These are phyloP conservation scores for Dictyophora rubrovolvata DNA, from an alignment of 768 basidiomycete species.

Conservation along the genomic window DNA sequence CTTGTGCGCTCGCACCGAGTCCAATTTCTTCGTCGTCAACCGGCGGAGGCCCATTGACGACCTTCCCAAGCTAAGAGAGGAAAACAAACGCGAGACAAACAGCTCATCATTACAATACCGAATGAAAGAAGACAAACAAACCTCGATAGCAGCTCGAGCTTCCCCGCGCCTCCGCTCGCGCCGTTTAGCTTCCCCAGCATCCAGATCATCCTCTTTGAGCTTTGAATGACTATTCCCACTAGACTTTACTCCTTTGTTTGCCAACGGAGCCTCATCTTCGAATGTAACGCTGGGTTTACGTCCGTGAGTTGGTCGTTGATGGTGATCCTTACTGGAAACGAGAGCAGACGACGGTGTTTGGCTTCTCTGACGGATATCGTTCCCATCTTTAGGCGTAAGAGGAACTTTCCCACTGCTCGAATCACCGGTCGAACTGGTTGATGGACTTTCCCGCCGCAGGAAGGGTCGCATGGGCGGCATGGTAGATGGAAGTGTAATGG, in stretches of 20 bases:
- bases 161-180: slow-evolving; percentile 69
- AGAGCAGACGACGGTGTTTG: not conserved
- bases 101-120: slow-evolving; percentile 7
- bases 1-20: slow-evolving; percentile 13
- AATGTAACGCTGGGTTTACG: slow-evolving; percentile 61
- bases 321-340: not conserved
- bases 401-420: slow-evolving; percentile 71
- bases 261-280: slow-evolving; percentile 32
- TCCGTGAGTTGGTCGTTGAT: slow-evolving; percentile 21
- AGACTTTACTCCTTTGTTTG: not conserved
- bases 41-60: slow-evolving; percentile 70
- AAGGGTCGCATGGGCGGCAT: slow-evolving; percentile 42
- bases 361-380: slow-evolving; percentile 33
- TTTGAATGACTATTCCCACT: slow-evolving; percentile 5
- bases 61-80: slow-evolving; percentile 65
- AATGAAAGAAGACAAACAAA: slow-evolving; percentile 24
- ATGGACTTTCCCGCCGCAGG: slow-evolving; percentile 52
- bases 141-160: slow-evolving; percentile 84
- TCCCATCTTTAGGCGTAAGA: slow-evolving; percentile 70
- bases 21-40: slow-evolving; percentile 35
- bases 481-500: not conserved
- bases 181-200: slow-evolving; percentile 42
- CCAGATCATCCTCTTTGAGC: not conserved
- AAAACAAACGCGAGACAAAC: slow-evolving; percentile 5
- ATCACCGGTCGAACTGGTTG: slow-evolving; percentile 73